Conservation (phyloP, 306 rosid species). For the Quercus aquifolioides region DNA sequence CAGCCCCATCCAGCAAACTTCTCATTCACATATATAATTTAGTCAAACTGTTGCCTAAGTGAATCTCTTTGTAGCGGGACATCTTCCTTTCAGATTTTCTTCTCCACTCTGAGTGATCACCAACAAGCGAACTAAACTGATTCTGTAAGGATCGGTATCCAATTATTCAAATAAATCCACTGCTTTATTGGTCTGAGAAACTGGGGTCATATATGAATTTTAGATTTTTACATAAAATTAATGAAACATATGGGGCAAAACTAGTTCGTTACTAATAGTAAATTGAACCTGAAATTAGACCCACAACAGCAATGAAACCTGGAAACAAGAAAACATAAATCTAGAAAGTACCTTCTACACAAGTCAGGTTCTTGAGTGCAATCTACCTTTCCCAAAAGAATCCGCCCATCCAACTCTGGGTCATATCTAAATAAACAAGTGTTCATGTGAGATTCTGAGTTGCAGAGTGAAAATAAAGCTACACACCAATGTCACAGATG, state of each 20-base stretch:
- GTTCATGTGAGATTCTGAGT: conserved; percentile 12
- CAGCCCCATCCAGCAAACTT: not conserved
- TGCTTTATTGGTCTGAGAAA: not conserved
- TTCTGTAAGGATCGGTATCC: not conserved
- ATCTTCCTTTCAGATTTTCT: not conserved
- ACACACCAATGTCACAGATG: not conserved
- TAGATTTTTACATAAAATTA: not conserved
- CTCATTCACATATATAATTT: not conserved
- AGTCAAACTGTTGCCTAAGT: not conserved
- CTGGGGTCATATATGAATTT: not conserved
- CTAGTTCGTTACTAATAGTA: not conserved
- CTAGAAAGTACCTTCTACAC: conserved; percentile 67
- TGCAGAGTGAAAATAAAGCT: not conserved
- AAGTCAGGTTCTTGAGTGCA: conserved; percentile 78
- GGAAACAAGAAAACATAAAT: conserved; percentile 8
- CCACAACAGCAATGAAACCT: not conserved
- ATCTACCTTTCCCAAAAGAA: conserved; percentile 77
- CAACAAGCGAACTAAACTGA: not conserved
- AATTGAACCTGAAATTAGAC: not conserved
- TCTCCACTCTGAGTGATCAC: not conserved
- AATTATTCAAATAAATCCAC: not conserved
- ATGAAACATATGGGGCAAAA: not conserved
- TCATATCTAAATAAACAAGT: conserved; percentile 64
- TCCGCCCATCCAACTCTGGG: conserved; percentile 91
- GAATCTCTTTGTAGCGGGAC: not conserved